Base-by-base conservation (phyloP, 2,329 filamentous ascomycete species). In the Atkinsonella hypoxylon region DNA sequence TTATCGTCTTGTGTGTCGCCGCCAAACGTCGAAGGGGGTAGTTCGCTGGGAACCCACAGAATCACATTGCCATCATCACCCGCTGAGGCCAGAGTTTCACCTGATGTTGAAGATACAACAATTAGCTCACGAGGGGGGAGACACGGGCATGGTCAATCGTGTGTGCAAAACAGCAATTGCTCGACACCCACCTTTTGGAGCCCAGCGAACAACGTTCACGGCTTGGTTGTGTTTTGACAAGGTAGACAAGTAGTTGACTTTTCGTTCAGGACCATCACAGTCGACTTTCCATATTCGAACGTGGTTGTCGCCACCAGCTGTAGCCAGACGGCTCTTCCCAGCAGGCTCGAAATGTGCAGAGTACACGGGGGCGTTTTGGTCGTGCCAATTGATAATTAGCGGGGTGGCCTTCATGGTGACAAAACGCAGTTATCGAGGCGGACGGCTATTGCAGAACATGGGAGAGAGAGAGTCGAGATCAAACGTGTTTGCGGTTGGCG, bases 61-160 rank as follows among this genome's bases (percentile, higher is more conserved):
- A 98, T 84, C 49, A 97, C 88, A 64, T 97, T 98, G 53, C 93
- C 93, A 67, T 98, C 93, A 66, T 98, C 93, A 58, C 93, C 93
- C 36, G 93, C 93, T 50, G 90, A 96, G 56, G 90, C 93, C 55
- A 98, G 81, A 61, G 90, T 81, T 70, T 97, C 93, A 55, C 91
- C 90, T 95, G 26, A 61, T 36, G 54, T 44, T 15, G 31, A 32
- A 32, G 46, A 54, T 45, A 18, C 22, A 13, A 9, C 31, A 49
- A 26, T 53, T 43, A 53, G 49, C 30, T 22, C 30, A 20, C 12
- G n/a, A 36, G 36, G 40, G 18, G 13, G 17, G 31, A 40, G 3
- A 7, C 20, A 12, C 13, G n/a, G 38, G 30, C 15, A 26, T n/a
- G 6, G 4, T 13, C 26, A 31, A 31, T 31, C 41, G 17, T 34